A percentile compares a stretch with the other conserved stretches of the same genome.
Conservation (phyloP, 257 asterid genomes). For the Phtheirospermum japonicum region DNA sequence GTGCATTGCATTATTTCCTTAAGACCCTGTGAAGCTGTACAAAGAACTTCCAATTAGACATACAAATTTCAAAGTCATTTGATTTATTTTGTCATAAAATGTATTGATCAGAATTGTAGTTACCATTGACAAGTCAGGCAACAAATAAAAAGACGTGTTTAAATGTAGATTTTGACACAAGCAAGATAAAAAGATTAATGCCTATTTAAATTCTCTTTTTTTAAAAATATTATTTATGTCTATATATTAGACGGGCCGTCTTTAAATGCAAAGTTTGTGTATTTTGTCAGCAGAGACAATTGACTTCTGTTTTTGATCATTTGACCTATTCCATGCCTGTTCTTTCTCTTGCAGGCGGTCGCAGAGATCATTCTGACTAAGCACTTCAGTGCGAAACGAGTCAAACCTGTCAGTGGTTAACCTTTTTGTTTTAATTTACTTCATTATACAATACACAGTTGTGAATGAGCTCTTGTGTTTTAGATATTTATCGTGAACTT, state of each 20-base stretch:
- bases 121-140: too few relatives aligned
- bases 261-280: neutral
- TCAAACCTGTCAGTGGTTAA: conserved; percentile 61
- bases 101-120: too few relatives aligned
- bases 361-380: conserved; percentile 62
- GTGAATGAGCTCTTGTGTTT: neutral
- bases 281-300: conserved; percentile 17
- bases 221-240: too few relatives aligned
- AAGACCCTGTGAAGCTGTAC: neutral
- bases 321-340: conserved; percentile 10
- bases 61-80: too few relatives aligned
- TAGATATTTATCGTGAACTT: neutral
- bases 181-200: too few relatives aligned
- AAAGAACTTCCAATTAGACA: too few relatives aligned
- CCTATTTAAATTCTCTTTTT: too few relatives aligned
- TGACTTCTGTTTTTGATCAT: neutral
- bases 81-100: too few relatives aligned
- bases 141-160: too few relatives aligned
- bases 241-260: too few relatives aligned
- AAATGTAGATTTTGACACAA: too few relatives aligned
- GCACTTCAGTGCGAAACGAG: conserved; percentile 52
- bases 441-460: neutral
- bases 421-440: conserved; percentile 16
- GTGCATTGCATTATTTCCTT: neutral
- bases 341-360: conserved; percentile 55